A percentile compares a stretch with the other conserved stretches of the same genome.
phyloP scores from a whole-genome alignment of 2,329 filamentous ascomycete genomes.

The Aspergillus clavatus region DNA sequence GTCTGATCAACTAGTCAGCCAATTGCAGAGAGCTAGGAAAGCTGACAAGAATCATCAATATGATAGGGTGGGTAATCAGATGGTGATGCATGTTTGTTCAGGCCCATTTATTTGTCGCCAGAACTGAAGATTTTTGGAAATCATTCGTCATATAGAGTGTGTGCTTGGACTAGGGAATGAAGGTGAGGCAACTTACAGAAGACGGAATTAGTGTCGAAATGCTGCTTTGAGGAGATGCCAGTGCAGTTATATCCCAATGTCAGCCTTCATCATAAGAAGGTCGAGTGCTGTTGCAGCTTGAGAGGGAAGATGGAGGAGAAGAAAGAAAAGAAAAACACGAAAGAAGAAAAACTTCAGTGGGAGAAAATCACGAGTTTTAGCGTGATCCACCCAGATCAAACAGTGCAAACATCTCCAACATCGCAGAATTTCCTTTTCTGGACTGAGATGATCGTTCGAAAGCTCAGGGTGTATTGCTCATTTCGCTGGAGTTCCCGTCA shows the following conservation, averaged over 20 bases:
- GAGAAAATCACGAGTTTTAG: too few species aligned
- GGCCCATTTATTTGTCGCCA: constrained; percentile 52
- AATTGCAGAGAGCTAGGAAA: constrained; percentile 2
- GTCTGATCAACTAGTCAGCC: constrained; percentile 7
- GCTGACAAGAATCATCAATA: constrained; percentile 3
- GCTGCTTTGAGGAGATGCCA: background rate
- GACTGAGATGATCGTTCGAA: constrained; percentile 10
- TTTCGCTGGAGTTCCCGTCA: background rate
- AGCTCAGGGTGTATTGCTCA: too few species aligned
- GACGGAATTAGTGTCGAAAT: constrained; percentile 14
- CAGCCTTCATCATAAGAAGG: constrained; percentile 19
- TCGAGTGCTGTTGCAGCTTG: constrained; percentile 7
- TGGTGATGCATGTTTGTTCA: constrained; percentile 60
- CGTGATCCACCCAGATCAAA: constrained; percentile 26
- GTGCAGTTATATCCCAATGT: background rate
- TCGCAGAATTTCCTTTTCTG: constrained; percentile 35
- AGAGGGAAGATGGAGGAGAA: constrained; percentile 19
- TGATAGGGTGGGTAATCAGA: constrained; percentile 40
- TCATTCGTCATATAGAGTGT: constrained; percentile 45
- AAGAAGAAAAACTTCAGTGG: constrained; percentile 8
- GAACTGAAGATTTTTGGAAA: constrained; percentile 46
- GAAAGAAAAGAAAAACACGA: too few species aligned
- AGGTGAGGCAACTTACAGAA: constrained; percentile 22
- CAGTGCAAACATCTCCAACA: constrained; percentile 35
- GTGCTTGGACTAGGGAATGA: background rate